Conservation (phyloP, 352 stramenopile species). For the Hyaloperonospora brassicae region DNA sequence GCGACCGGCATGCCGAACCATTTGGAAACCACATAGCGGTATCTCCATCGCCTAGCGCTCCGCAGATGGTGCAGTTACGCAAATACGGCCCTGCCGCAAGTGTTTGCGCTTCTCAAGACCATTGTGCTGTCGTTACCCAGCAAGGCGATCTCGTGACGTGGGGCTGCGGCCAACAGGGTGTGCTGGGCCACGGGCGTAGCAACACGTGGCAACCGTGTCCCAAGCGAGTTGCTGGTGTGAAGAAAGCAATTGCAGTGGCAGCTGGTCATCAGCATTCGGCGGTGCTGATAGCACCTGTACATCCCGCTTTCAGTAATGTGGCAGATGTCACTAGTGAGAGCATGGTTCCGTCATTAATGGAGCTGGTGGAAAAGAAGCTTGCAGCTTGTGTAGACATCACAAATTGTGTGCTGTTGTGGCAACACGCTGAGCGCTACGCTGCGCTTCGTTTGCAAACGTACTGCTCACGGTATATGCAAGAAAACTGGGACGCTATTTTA, state of each 20-base stretch:
- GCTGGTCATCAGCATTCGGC: conserved; percentile 71
- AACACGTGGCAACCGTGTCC: conserved; percentile 74
- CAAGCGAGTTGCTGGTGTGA: conserved; percentile 66
- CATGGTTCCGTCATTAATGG: conserved; percentile 22
- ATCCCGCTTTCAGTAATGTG: conserved; percentile 20
- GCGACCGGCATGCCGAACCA: conserved; percentile 6
- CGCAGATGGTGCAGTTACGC: conserved; percentile 37
- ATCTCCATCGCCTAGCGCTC: conserved; percentile 32
- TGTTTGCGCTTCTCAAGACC: conserved; percentile 66
- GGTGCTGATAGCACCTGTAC: conserved; percentile 48
- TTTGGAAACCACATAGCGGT: conserved; percentile 12
- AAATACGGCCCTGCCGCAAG: conserved; percentile 39
- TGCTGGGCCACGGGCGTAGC: conserved; percentile 56
- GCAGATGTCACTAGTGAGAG: conserved; percentile 3
- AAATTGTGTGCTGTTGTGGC: conserved; percentile 51
- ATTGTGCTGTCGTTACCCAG: conserved; percentile 64
- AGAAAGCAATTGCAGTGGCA: conserved; percentile 59
- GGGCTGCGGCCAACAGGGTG: conserved; percentile 58
- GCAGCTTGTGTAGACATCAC: conserved; percentile 44
- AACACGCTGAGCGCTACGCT: conserved; percentile 50
- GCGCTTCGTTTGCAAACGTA: conserved; percentile 35
- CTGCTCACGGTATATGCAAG: conserved; percentile 53
- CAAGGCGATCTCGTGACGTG: conserved; percentile 67
- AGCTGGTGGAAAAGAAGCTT: conserved; percentile 44
- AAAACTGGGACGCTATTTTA: conserved; percentile 70